These are phyloP conservation scores for Neckera pumila DNA, from an alignment of 225 moss, liverwort and hornwort genomes.

Conservation along the genomic window DNA sequence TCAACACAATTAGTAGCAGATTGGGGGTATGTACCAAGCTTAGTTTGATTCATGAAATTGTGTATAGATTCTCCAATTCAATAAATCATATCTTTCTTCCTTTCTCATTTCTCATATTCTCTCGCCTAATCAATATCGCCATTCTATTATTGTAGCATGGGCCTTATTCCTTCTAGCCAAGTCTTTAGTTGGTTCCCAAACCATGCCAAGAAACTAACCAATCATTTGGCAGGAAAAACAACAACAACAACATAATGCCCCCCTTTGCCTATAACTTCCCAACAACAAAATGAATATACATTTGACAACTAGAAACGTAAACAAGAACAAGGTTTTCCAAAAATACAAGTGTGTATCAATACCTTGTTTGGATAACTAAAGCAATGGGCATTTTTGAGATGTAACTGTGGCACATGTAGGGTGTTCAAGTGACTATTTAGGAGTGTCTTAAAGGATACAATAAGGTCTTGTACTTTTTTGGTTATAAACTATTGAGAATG, in stretches of 20 bases:
- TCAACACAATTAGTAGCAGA: accelerated
- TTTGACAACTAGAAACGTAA: accelerated
- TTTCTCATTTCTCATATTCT: neutral
- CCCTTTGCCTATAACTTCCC: accelerated
- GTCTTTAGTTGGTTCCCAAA: accelerated
- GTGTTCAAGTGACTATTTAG: neutral
- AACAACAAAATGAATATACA: neutral
- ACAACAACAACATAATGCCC: neutral
- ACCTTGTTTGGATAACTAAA: too few species aligned
- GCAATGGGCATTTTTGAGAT: neutral
- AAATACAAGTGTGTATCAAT: neutral
- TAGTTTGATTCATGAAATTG: neutral
- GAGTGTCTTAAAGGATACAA: neutral
- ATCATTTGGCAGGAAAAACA: accelerated
- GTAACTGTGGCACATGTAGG: accelerated
- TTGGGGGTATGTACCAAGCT: accelerated
- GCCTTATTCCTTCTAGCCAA: neutral
- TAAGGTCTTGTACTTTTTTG: neutral
- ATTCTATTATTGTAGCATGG: accelerated
- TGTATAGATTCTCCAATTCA: neutral
- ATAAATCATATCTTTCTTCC: neutral
- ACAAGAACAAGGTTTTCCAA: accelerated
- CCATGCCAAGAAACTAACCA: neutral
- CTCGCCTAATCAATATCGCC: neutral
- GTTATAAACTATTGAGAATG: too few species aligned